Conservation (phyloP, 306 rosid genomes). For the Quillaja saponaria region DNA sequence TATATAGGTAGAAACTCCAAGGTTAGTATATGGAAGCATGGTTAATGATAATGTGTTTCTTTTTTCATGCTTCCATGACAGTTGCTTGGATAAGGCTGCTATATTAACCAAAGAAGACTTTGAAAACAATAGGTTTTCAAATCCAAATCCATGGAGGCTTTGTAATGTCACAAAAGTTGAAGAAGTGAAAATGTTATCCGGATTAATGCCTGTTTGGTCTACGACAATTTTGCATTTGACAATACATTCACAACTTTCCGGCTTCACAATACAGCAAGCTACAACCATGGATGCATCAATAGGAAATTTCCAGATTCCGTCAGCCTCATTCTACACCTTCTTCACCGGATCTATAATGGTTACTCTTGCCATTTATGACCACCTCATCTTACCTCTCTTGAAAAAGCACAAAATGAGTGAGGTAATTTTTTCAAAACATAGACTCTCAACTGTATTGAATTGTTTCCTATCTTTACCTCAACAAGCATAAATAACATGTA, state of each 20-base stretch:
- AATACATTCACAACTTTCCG: neutral
- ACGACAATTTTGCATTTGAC: conserved; percentile 5
- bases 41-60: no score
- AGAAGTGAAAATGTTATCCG: conserved; percentile 1
- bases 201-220: conserved; percentile 4
- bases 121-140: neutral
- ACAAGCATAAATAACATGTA: no score
- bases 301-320: conserved; percentile 4
- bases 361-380: conserved; percentile 5
- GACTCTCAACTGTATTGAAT: neutral
- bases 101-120: neutral
- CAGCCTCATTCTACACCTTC: conserved; percentile 1
- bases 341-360: neutral
- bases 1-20: no score
- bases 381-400: neutral
- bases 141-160: conserved; percentile 7
- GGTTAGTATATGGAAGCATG: no score
- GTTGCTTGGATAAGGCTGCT: conserved; percentile 5
- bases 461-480: no score
- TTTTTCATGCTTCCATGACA: neutral
- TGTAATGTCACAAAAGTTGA: conserved; percentile 28
- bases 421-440: neutral
- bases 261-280: conserved; percentile 8
- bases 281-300: conserved; percentile 1
- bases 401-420: neutral